Evolutionary conservation across 352 stramenopile genomes (phyloP), one percentile per base, ranked within the genome.

Genomic region (Globisporangium radiosum): DNA sequence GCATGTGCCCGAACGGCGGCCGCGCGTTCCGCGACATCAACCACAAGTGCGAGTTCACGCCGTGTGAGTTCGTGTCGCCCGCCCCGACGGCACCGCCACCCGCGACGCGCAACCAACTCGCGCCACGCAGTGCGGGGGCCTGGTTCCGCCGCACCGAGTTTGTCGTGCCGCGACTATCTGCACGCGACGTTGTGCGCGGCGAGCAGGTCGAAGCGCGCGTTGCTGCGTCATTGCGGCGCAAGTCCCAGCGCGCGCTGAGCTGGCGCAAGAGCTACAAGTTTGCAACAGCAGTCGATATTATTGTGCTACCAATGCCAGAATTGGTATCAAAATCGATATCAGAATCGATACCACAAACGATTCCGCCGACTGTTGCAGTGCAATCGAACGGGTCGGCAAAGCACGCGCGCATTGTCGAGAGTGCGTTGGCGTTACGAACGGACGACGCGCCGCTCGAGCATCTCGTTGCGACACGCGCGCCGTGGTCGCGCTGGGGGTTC

Each of bases 71-170:
- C 15, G 62, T 81, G 0, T 14, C 62, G 4, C 33, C 67, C 1
- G 47, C 57, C 0, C 52, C 59, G 6, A 7, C 38, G 1, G 33
- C 33, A 15, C 60, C 17, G 2, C 8, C 64, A 3, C 55, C 50
- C 5, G 52, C 62, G 6, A 56, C 59, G 1, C 45, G 56, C 5
- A 57, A 65, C 5, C 65, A 59, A 14, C 63, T 66, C 36, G 64
- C 53, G 39, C 36, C 13, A 3, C 14, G 17, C 10, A 65, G 65
- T 36, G 47, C 56, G 11, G 42, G 65, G 1, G 11, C 5, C 5
- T 85, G 75, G 76, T 78, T 79, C 62, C 57, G 62, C 4, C 59
- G 64, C 15, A 48, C 63, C 15, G 73, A 85, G 44, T 85, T 85
- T 52, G 48, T 71, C 10, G 62, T 81, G 3, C 70, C 72, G 8